Base-by-base conservation (phyloP, 192 early-diverging fungal genomes). In the Geranomyces variabilis region DNA sequence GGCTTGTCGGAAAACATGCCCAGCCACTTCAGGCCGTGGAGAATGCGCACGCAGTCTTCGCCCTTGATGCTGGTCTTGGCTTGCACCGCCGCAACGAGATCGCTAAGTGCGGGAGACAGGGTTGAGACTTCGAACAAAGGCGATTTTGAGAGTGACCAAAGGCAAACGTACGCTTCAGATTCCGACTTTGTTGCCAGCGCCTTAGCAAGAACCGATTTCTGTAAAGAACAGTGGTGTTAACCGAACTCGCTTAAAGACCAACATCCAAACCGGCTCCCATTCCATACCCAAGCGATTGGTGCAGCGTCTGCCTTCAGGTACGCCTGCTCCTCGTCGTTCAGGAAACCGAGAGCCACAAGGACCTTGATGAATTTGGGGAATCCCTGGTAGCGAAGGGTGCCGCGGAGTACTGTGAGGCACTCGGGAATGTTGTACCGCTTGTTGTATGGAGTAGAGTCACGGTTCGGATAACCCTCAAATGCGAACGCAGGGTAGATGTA, bases 351-450 rank as follows among this genome's bases (percentile, higher is more conserved):
- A 67, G 92, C 89, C 62, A 95, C 93, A 48, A 99, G 86, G 34
- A 91, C 93, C 88, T 97, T 94, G 79, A 94, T 91, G 77, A 99
- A 96, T 79, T 94, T 85, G 62, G 94, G 93, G 90, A 97, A 99
- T 51, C 96, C 72, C 68, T 81, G 90, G 84, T 97, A 99, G 73
- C 97, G 90, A 51, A 99, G 75, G 13, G 96, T 96, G 56, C 97
- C 97, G 73, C 97, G 90, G 67, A 99, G 83, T 66, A 96, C 88
- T n/a, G 91, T 94, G 68, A 91, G 81, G 30, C 93, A 93, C 74
- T 98, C 94, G 17, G 94, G 94, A 69, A 98, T 98, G 49, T 80
- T 65, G 86, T 99, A 99, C 74, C 92, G 90, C 83, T 94, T 89
- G 77, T 88, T 90, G 83, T 98, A 99, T 46, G 89, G 87, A 56